Evolutionary conservation across 164 flowering plant species (phyloP).

Genomic region (Berberis thunbergii): DNA sequence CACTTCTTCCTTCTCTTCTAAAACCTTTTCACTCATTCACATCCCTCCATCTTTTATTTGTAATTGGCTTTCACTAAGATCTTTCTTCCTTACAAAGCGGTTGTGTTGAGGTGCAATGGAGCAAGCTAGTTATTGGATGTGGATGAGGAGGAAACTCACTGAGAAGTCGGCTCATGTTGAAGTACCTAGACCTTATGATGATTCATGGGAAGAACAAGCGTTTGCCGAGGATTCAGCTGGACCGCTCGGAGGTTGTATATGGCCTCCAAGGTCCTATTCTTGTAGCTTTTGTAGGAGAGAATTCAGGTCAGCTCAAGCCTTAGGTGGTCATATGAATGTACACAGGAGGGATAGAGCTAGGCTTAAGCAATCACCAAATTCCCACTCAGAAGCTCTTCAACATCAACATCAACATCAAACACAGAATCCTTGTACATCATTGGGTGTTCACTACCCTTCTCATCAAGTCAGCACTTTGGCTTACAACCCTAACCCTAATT

Average conservation of each 20-base stretch:
- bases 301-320: constrained; percentile 88
- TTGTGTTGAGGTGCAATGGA: constrained; percentile 26
- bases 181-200: constrained; percentile 17
- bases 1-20: neutral
- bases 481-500: constrained; percentile 23
- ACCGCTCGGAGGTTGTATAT: constrained; percentile 60
- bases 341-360: constrained; percentile 86
- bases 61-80: neutral
- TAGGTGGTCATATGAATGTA: constrained; percentile 97
- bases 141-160: constrained; percentile 36
- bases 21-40: neutral
- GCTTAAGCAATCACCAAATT: constrained; percentile 45
- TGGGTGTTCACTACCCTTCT: constrained; percentile 17
- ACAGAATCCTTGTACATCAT: constrained; percentile 12
- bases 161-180: constrained; percentile 19
- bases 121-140: constrained; percentile 48
- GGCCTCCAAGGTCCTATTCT: constrained; percentile 93
- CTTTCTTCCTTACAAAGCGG: neutral
- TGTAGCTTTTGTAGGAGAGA: constrained; percentile 84
- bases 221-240: constrained; percentile 87
- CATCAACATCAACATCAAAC: neutral
- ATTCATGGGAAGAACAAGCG: constrained; percentile 92
- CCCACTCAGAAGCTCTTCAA: constrained; percentile 10
- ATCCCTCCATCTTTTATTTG: neutral
- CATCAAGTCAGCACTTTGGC: constrained; percentile 28